phyloP scores from a whole-genome alignment of 305 asterid genomes.

The Fraxinus paxiana region DNA sequence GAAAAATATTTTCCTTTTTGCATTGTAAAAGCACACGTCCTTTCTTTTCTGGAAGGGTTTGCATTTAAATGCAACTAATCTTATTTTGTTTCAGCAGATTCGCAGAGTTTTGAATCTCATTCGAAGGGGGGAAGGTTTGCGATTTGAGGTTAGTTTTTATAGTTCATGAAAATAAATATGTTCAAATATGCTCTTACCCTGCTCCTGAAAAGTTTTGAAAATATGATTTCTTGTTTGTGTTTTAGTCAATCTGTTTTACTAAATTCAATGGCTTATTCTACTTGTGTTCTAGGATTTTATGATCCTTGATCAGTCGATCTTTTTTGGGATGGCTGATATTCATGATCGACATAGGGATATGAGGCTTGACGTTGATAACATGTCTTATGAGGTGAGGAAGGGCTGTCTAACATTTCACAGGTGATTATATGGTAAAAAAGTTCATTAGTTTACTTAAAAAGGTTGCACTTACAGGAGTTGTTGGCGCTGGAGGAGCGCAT shows the following conservation, averaged over 20 bases:
- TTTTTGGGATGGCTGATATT: constrained; percentile 69
- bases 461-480: constrained; percentile 52
- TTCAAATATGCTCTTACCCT: not conserved
- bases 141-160: constrained; percentile 61
- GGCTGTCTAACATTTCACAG: not conserved
- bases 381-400: constrained; percentile 85
- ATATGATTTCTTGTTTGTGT: not conserved
- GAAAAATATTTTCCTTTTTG: constrained; percentile 1
- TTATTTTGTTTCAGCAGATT: constrained; percentile 50
- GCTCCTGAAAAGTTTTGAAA: not conserved
- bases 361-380: constrained; percentile 93
- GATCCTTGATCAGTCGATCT: constrained; percentile 74
- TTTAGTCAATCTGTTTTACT: constrained; percentile 1
- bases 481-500: constrained; percentile 86
- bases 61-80: constrained; percentile 7
- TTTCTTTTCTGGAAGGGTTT: not conserved
- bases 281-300: constrained; percentile 57
- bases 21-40: not conserved
- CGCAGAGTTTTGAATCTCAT: constrained; percentile 86
- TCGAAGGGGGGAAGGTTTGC: constrained; percentile 90
- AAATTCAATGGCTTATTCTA: constrained; percentile 5
- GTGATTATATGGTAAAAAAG: not conserved
- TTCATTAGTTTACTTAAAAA: not conserved
- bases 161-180: not conserved
- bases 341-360: constrained; percentile 82